These are phyloP conservation scores for Pleurotus giganteus DNA, from an alignment of 768 basidiomycete species.

Conservation along the genomic window DNA sequence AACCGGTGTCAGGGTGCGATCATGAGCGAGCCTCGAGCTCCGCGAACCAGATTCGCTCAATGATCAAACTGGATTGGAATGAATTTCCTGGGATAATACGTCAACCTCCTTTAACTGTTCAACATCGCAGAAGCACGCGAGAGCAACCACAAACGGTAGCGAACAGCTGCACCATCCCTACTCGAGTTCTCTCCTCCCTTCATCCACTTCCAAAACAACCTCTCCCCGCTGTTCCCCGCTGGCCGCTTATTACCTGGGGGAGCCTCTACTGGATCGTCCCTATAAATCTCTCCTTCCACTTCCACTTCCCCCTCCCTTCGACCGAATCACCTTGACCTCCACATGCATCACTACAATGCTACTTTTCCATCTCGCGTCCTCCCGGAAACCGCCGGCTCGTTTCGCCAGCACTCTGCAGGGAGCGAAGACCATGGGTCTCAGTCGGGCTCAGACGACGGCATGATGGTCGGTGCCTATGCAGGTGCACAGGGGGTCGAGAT, in stretches of 20 bases:
- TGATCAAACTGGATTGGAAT: constrained; percentile 41
- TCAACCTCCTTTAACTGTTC: constrained; percentile 36
- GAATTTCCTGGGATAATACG: constrained; percentile 44
- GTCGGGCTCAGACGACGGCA: constrained; percentile 58
- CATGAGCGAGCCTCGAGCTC: constrained; percentile 20
- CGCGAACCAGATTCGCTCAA: constrained; percentile 41
- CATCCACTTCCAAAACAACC: neutral
- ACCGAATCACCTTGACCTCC: neutral
- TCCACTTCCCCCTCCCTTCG: constrained; percentile 16
- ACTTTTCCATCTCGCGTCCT: constrained; percentile 21
- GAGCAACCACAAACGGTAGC: constrained; percentile 23
- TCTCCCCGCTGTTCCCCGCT: constrained; percentile 32
- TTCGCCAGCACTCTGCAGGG: constrained; percentile 16
- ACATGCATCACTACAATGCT: constrained; percentile 30
- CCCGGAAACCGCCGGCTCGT: constrained; percentile 24
- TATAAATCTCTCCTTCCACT: constrained; percentile 35
- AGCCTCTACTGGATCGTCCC: constrained; percentile 39
- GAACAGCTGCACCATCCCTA: constrained; percentile 26
- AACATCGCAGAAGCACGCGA: constrained; percentile 37
- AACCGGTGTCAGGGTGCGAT: constrained; percentile 35
- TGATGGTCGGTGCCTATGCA: constrained; percentile 30
- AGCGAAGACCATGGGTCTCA: constrained; percentile 49
- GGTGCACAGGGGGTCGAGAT: constrained; percentile 37
- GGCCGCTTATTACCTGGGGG: constrained; percentile 31
- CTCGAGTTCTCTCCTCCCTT: neutral